Evolutionary conservation across 768 basidiomycete species (phyloP).

Genomic region (Trametes elegans): DNA sequence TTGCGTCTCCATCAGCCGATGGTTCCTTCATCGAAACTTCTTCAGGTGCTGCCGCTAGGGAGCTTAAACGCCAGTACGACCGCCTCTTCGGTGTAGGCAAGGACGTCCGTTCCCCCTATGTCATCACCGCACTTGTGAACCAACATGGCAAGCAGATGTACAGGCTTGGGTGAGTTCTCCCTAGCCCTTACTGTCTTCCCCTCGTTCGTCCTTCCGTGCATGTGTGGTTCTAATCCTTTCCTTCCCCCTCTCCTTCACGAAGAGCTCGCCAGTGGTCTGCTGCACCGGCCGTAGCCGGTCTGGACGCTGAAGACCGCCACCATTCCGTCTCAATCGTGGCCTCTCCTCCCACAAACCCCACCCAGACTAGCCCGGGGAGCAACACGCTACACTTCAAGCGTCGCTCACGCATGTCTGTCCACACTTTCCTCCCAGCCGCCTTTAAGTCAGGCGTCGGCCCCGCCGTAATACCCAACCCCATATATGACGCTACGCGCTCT

Average conservation of each 20-base stretch:
- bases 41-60: constrained; percentile 70
- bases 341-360: neutral
- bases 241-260: constrained; percentile 1
- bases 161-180: constrained; percentile 65
- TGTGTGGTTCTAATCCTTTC: too few relatives aligned
- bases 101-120: constrained; percentile 72
- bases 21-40: constrained; percentile 79
- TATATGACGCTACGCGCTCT: constrained; percentile 27
- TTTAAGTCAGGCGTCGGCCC: constrained; percentile 39
- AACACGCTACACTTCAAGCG: constrained; percentile 36
- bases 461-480: constrained; percentile 4
- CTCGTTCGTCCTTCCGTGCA: neutral
- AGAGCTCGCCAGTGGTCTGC: constrained; percentile 58
- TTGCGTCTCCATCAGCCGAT: constrained; percentile 46
- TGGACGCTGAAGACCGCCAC: constrained; percentile 46
- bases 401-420: constrained; percentile 69
- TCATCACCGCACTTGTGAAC: constrained; percentile 79
- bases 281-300: constrained; percentile 54
- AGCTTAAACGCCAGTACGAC: constrained; percentile 76
- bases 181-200: neutral
- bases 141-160: constrained; percentile 78
- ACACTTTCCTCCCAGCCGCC: constrained; percentile 48
- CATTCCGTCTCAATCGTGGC: constrained; percentile 4
- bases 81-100: constrained; percentile 62
- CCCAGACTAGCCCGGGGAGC: constrained; percentile 3